Conservation (phyloP, 1,284 basidiomycete genomes). For the Cutaneotrichosporon cavernicola region DNA sequence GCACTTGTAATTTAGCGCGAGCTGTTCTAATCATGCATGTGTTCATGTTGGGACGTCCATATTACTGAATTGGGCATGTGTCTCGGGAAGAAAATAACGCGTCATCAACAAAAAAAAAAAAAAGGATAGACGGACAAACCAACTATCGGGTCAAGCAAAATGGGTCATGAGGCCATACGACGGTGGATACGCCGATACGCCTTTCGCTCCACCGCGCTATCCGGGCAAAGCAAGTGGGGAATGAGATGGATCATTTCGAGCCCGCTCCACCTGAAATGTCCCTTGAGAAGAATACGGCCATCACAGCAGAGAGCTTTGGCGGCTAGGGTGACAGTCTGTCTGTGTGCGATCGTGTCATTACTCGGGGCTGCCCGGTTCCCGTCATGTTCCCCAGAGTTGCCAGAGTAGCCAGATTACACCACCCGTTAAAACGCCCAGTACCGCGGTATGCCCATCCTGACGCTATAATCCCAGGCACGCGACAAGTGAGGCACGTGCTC, state of each 20-base stretch:
- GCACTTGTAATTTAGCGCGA: not conserved
- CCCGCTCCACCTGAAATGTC: too few relatives aligned
- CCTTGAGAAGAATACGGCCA: too few relatives aligned
- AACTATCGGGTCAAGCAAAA: too few relatives aligned
- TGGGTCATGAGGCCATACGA: not conserved
- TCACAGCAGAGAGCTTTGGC: too few relatives aligned
- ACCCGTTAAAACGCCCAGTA: not conserved
- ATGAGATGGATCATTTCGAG: too few relatives aligned
- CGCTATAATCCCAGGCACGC: not conserved
- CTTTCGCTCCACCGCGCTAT: too few relatives aligned
- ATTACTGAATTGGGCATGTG: too few relatives aligned
- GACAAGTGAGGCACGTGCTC: too few relatives aligned
- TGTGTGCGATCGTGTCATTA: not conserved
- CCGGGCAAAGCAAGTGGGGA: too few relatives aligned
- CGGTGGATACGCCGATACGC: not conserved
- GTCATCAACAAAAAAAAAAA: not conserved
- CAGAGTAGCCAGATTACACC: not conserved
- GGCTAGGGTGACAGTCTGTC: too few relatives aligned
- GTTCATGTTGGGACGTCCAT: too few relatives aligned
- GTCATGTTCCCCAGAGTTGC: constrained; percentile 2
- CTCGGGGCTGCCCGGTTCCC: too few relatives aligned
- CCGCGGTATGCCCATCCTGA: not conserved
- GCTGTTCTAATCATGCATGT: constrained; percentile 4
- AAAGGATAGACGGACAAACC: not conserved
- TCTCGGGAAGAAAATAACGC: not conserved